Percentiles rank a stretch among this genome's conserved stretches.
Evolutionary conservation across 1,284 basidiomycete genomes (phyloP).

Genomic region (Ceraceosorus bombacis): DNA sequence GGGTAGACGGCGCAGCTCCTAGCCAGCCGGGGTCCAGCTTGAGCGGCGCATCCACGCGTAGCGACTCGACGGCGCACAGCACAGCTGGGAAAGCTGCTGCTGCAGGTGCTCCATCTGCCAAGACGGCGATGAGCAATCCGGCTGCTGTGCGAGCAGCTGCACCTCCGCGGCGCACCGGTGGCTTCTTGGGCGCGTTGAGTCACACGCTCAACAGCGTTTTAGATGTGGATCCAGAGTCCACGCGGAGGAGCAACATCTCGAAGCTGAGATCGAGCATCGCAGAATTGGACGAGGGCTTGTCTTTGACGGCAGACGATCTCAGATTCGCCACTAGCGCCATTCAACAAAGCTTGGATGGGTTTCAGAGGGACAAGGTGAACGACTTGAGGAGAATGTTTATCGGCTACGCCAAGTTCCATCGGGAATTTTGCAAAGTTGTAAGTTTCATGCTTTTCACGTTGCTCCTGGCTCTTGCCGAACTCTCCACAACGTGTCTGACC

Average conservation of each 20-base stretch:
- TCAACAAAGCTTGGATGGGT: slow-evolving; percentile 93
- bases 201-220: slow-evolving; percentile 96
- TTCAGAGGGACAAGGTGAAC: slow-evolving; percentile 96
- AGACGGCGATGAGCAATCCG: neutral
- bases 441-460: slow-evolving; percentile 17
- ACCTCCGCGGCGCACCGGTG: slow-evolving; percentile 48
- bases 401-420: slow-evolving; percentile 77
- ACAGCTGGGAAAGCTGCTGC: too few relatives aligned
- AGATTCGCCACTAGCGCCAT: slow-evolving; percentile 93
- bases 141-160: neutral
- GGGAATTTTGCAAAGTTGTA: slow-evolving; percentile 91
- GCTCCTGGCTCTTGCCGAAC: too few relatives aligned
- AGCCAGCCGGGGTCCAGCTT: too few relatives aligned
- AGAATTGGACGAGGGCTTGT: slow-evolving; percentile 39
- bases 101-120: neutral
- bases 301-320: slow-evolving; percentile 55
- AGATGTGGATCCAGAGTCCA: slow-evolving; percentile 95
- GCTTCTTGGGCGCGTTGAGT: slow-evolving; percentile 80
- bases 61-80: too few relatives aligned
- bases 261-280: slow-evolving; percentile 83
- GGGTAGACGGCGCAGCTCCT: too few relatives aligned
- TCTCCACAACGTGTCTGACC: too few relatives aligned
- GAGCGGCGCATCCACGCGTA: too few relatives aligned
- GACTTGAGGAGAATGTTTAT: slow-evolving; percentile 88
- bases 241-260: slow-evolving; percentile 80